Evolutionary conservation across 768 basidiomycete genomes (phyloP), one percentile per base, ranked within the genome.

Genomic region (Suillus fuscotomentosus): DNA sequence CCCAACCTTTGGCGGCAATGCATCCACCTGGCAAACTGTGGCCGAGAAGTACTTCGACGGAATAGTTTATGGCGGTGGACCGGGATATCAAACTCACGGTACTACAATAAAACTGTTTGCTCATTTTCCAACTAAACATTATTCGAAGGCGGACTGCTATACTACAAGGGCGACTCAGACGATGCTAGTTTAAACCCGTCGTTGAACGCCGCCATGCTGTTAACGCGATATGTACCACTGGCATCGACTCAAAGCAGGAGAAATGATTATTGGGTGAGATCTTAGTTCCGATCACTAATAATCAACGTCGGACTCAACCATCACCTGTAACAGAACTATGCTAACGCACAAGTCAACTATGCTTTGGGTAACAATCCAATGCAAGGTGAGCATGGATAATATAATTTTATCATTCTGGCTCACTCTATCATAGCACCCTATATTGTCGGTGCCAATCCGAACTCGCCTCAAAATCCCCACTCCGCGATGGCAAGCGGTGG

Each of bases 401-500:
- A 5, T 41, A 43, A n/a, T 62, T 24, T 13, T 13, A 15, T 64
- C 34, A 24, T 31, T n/a, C 6, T 14, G 14, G 24, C 51, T 70
- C 42, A 65, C 55, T 27, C 38, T 20, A 60, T 43, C 43, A 10
- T 17, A 68, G 67, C 50, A 31, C 69, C 70, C 11, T 98, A 97
- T 74, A 76, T 97, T 57, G 94, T 97, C 27, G 95, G 96, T 45
- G 79, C 83, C 56, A 94, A 97, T 76, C 93, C 95, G 1, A 96
- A 97, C 73, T 91, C 96, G 14, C 95, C 95, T 0, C 77, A 83
- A 55, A 97, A 97, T 74, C 95, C 95, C 1, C 95, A 97, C 72
- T 93, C 91, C 6, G 95, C 94, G 2, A 83, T 91, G 78, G 91
- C 96, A 3, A 90, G 90, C 64, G 95, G 95, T 38, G 94, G 93